Percentiles rank a stretch among this genome's conserved stretches.
Evolutionary conservation across 306 rosid genomes (phyloP).

Genomic region (Medicago truncatula): DNA sequence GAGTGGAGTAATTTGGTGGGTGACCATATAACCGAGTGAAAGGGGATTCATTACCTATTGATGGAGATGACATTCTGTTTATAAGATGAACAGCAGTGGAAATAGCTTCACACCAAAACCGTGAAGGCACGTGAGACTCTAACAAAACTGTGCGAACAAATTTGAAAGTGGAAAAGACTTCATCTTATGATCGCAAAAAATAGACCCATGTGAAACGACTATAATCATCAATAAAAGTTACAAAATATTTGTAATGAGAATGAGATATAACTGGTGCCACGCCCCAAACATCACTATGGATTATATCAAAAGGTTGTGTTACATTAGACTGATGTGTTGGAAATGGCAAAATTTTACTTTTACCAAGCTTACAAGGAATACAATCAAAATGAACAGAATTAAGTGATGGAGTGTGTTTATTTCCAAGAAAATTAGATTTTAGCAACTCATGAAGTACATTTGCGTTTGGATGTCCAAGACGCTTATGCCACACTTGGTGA

Average conservation of each 20-base stretch:
- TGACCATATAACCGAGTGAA: not conserved
- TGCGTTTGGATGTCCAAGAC: conserved; percentile 6
- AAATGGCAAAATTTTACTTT: not conserved
- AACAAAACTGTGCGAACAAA: not conserved
- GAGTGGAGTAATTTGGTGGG: not conserved
- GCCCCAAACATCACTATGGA: not conserved
- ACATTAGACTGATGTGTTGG: not conserved
- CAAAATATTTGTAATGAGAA: not conserved
- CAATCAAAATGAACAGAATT: no score
- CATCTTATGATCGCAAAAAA: not conserved
- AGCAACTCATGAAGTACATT: conserved; percentile 1
- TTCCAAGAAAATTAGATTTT: no score
- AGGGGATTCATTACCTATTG: conserved; percentile 4
- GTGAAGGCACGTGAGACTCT: no score
- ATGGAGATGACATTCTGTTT: not conserved
- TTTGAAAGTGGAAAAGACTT: not conserved
- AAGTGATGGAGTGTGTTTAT: no score
- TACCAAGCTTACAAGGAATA: not conserved
- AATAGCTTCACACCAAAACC: conserved; percentile 1
- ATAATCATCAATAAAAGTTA: conserved; percentile 2
- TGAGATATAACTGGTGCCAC: not conserved
- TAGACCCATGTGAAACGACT: not conserved
- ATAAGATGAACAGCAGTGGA: not conserved
- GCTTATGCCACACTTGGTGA: conserved; percentile 11
- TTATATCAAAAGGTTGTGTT: not conserved